These are phyloP conservation scores for Tuctoria greenei DNA, from an alignment of 176 grass and related monocot species.

Conservation along the genomic window DNA sequence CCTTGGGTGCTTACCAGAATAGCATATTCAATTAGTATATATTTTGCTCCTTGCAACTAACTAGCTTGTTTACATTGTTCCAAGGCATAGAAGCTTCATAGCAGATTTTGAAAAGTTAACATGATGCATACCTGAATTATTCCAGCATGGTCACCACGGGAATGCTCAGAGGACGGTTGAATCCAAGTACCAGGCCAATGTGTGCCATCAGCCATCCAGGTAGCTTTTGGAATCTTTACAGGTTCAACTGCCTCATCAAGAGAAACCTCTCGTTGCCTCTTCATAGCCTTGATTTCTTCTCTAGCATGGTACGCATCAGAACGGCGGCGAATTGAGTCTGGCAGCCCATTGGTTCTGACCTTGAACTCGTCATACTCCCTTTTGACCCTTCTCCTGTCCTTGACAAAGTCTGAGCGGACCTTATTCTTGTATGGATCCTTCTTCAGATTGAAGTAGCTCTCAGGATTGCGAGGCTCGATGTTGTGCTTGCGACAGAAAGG, in stretches of 20 bases:
- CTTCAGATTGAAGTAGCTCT: constrained; percentile 94
- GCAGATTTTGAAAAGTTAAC: not conserved
- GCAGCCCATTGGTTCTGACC: constrained; percentile 75
- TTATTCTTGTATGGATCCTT: constrained; percentile 99
- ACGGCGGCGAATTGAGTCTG: constrained; percentile 82
- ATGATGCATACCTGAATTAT: constrained; percentile 79
- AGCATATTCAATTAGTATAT: not conserved
- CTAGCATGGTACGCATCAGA: constrained; percentile 95
- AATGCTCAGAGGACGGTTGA: constrained; percentile 66
- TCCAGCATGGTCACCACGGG: constrained; percentile 89
- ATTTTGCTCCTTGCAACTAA: not conserved
- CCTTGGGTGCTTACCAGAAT: not conserved
- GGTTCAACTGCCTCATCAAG: constrained; percentile 65
- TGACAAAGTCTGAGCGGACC: constrained; percentile 83
- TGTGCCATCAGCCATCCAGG: constrained; percentile 98
- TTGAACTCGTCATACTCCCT: constrained; percentile 99
- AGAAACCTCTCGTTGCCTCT: constrained; percentile 64
- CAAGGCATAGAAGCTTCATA: not conserved
- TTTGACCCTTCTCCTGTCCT: constrained; percentile 91
- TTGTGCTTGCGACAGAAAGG: constrained; percentile 92
- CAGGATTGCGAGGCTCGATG: constrained; percentile 91
- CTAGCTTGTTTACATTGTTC: not conserved
- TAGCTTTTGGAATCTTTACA: constrained; percentile 91
- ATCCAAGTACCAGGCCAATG: constrained; percentile 99
- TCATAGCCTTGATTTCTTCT: constrained; percentile 99